phyloP scores from a whole-genome alignment of 2,329 filamentous ascomycete genomes.

The Pseudogymnoascus sp. region DNA sequence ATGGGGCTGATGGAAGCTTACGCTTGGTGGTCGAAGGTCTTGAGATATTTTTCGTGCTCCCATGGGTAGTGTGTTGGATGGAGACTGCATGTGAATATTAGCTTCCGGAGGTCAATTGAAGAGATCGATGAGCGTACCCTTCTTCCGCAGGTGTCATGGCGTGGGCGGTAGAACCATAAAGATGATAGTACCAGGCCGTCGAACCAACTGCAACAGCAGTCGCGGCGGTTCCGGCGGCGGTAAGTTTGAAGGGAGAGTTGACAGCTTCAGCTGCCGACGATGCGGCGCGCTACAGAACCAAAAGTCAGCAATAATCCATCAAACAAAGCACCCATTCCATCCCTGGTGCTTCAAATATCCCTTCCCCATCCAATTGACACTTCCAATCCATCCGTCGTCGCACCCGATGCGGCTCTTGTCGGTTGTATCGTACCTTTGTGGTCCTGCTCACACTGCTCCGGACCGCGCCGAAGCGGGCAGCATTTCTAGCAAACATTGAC shows the following conservation, averaged over 20 bases:
- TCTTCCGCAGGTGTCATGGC: conserved; percentile 93
- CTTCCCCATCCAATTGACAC: background rate
- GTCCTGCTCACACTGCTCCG: conserved; percentile 11
- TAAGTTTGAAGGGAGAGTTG: conserved; percentile 71
- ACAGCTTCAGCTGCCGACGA: conserved; percentile 62
- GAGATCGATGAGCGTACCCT: conserved; percentile 63
- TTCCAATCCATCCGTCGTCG: background rate
- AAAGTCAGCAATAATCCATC: conserved; percentile 32
- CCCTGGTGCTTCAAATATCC: conserved; percentile 11
- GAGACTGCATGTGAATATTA: conserved; percentile 49
- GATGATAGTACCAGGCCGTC: conserved; percentile 93
- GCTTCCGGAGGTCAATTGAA: background rate
- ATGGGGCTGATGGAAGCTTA: conserved; percentile 44
- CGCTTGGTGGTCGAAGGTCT: conserved; percentile 96
- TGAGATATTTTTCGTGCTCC: conserved; percentile 85
- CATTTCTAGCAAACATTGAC: conserved; percentile 12
- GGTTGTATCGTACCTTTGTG: conserved; percentile 11
- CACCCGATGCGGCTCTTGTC: conserved; percentile 11
- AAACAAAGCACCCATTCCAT: conserved; percentile 20
- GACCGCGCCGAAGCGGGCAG: conserved; percentile 11
- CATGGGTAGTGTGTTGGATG: conserved; percentile 89
- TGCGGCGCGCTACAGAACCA: conserved; percentile 46
- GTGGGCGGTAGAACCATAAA: conserved; percentile 80
- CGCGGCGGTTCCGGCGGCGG: conserved; percentile 76
- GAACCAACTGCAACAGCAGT: conserved; percentile 81